phyloP scores from a whole-genome alignment of 371 early-diverging fungal genomes.

The Thermomucor indicae-seudaticae region DNA sequence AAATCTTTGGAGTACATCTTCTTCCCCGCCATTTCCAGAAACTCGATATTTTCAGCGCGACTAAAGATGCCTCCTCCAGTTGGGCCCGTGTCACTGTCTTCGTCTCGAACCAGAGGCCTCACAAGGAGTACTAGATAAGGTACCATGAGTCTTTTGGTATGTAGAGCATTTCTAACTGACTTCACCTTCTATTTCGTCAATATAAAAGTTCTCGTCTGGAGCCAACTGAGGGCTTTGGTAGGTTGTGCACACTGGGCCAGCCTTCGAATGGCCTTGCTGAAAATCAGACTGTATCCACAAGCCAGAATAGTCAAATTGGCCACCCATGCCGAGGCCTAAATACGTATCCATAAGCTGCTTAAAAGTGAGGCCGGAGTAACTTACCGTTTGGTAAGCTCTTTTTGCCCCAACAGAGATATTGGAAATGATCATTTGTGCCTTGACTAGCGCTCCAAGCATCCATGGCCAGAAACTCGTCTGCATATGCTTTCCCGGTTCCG shows the following conservation, averaged over 20 bases:
- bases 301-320: conserved; percentile 82
- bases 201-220: conserved; percentile 50
- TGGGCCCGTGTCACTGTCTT: conserved; percentile 41
- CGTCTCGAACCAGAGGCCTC: conserved; percentile 51
- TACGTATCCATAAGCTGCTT: not conserved
- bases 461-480: not conserved
- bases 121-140: conserved; percentile 63
- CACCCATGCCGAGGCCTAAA: conserved; percentile 69
- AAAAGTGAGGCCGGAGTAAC: not conserved
- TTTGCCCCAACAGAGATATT: conserved; percentile 79
- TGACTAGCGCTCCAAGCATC: conserved; percentile 27
- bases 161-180: not conserved
- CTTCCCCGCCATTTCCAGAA: conserved; percentile 86
- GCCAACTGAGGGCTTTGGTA: conserved; percentile 60
- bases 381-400: conserved; percentile 84
- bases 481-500: not conserved
- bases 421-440: conserved; percentile 71
- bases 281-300: conserved; percentile 75
- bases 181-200: conserved; percentile 74
- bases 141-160: not conserved
- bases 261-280: conserved; percentile 68
- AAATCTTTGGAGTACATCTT: conserved; percentile 76
- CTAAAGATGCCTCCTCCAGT: conserved; percentile 59
- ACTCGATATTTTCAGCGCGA: conserved; percentile 69
- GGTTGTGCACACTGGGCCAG: conserved; percentile 66